Conservation (phyloP, 148 eudicot genomes). For the Rhododendron griersonianum region DNA sequence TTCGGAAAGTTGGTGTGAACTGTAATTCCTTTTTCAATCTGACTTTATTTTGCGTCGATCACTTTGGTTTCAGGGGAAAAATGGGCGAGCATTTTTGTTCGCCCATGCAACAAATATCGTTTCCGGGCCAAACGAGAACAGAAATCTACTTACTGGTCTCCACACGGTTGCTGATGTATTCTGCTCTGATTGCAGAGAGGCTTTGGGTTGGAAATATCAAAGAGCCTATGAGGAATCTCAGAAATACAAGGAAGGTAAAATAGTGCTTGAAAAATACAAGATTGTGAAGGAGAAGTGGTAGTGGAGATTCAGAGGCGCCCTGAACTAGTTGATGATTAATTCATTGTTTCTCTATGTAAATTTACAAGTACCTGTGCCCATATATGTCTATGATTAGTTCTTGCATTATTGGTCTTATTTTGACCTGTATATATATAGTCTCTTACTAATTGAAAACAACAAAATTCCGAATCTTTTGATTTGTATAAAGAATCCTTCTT, state of each 20-base stretch:
- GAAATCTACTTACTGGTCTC: conserved; percentile 64
- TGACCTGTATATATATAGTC: neutral
- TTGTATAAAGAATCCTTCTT: neutral
- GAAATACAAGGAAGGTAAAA: conserved; percentile 74
- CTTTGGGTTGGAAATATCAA: conserved; percentile 69
- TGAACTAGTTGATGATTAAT: neutral
- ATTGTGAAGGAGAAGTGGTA: conserved; percentile 56
- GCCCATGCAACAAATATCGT: conserved; percentile 58
- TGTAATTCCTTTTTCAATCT: neutral
- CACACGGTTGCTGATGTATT: conserved; percentile 66
- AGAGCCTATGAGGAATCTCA: conserved; percentile 73
- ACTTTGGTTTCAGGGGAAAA: conserved; percentile 34
- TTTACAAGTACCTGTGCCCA: neutral
- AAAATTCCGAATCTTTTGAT: neutral
- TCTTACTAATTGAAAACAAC: neutral
- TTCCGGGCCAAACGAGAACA: conserved; percentile 58
- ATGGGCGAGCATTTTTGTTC: conserved; percentile 60
- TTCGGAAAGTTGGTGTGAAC: too few relatives aligned
- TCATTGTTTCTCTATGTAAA: neutral
- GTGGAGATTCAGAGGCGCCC: neutral
- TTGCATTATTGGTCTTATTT: neutral
- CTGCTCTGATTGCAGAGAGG: conserved; percentile 51
- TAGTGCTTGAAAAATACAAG: conserved; percentile 59
- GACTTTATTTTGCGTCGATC: neutral
- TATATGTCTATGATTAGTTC: neutral